These are phyloP conservation scores for Oryza coarctata DNA, from an alignment of 176 grass and related monocot genomes.

Conservation along the genomic window DNA sequence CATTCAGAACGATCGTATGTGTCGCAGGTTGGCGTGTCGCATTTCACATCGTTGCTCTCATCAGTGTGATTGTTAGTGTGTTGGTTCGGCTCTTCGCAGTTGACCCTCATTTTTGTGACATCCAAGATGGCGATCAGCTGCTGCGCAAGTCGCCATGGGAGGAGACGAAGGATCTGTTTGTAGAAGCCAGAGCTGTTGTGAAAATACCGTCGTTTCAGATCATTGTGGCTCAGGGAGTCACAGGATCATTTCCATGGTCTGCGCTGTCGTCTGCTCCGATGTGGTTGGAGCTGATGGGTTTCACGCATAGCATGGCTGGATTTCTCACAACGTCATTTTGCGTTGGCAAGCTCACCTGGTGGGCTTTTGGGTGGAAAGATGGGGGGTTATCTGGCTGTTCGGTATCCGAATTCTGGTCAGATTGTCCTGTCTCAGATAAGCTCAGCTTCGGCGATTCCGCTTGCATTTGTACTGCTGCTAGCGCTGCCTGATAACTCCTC, in stretches of 20 bases:
- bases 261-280: conserved; percentile 69
- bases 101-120: conserved; percentile 58
- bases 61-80: conserved; percentile 56
- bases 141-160: conserved; percentile 41
- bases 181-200: conserved; percentile 67
- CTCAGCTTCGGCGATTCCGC: conserved; percentile 72
- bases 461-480: conserved; percentile 65
- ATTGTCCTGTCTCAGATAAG: conserved; percentile 85
- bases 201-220: conserved; percentile 85
- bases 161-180: conserved; percentile 51
- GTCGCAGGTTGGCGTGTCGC: conserved; percentile 74
- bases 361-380: conserved; percentile 73
- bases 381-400: conserved; percentile 61
- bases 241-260: conserved; percentile 89
- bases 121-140: neutral
- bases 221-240: conserved; percentile 87
- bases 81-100: conserved; percentile 61
- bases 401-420: conserved; percentile 58
- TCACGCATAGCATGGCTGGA: conserved; percentile 56
- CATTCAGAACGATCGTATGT: conserved; percentile 64
- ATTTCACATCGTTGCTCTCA: conserved; percentile 67
- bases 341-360: conserved; percentile 62
- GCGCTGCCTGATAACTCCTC: conserved; percentile 59
- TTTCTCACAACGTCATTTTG: conserved; percentile 46
- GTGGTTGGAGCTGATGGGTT: conserved; percentile 86